phyloP scores from a whole-genome alignment of 306 rosid species.

The Dalbergia cultrata region DNA sequence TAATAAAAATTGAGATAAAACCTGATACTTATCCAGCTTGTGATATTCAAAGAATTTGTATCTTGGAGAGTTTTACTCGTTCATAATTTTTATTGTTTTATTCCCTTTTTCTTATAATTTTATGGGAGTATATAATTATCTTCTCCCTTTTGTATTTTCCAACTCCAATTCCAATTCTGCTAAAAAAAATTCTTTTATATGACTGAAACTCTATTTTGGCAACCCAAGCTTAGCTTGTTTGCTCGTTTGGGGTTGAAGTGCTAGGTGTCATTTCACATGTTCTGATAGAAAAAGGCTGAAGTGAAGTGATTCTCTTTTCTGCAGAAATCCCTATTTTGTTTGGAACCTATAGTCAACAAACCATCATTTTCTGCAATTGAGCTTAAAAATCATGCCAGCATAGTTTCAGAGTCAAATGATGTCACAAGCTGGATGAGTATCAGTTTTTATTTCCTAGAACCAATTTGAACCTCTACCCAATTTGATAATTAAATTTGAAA shows the following conservation, averaged over 20 bases:
- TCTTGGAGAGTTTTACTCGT: too few species aligned
- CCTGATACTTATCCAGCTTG: too few species aligned
- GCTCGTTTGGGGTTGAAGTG: neutral
- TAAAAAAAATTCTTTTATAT: neutral
- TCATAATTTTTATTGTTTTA: too few species aligned
- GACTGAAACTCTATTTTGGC: neutral
- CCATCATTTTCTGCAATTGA: neutral
- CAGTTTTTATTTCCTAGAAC: too few species aligned
- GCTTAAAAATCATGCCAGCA: neutral
- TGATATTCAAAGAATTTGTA: too few species aligned
- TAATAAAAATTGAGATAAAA: too few species aligned
- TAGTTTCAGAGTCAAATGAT: slow-evolving; percentile 4
- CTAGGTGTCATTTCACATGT: neutral
- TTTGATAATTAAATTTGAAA: too few species aligned
- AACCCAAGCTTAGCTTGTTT: neutral
- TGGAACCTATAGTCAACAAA: slow-evolving; percentile 3
- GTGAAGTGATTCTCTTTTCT: neutral
- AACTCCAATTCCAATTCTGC: neutral
- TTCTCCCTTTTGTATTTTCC: neutral
- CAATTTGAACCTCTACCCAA: too few species aligned
- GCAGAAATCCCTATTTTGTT: slow-evolving; percentile 2
- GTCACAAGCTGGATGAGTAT: too few species aligned
- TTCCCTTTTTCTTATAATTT: too few species aligned
- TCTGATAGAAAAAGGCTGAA: neutral
- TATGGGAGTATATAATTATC: too few species aligned